Base-by-base conservation (phyloP, 2,329 filamentous ascomycete genomes). In the Dactylellina cionopaga region DNA sequence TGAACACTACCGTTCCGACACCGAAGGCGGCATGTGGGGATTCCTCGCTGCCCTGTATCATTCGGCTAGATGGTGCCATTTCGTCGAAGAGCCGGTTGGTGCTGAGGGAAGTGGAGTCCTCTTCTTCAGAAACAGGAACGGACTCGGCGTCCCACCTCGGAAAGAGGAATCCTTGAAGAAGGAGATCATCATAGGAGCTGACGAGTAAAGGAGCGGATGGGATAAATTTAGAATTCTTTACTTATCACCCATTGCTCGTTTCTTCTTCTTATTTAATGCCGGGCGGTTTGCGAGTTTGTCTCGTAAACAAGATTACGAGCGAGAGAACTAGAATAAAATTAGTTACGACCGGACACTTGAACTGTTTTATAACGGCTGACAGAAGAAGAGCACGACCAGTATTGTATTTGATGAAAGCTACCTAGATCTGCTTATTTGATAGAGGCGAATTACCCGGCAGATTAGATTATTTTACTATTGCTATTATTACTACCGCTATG, bases 41-140 rank as follows among this genome's bases (percentile, higher is more conserved):
- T 99, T 99, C 86, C 80, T 99, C 79, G 86, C 86, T 80, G 88
- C 91, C 77, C 83, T 99, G 80, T 99, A 88, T 87, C 90, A 83
- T 76, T 91, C 87, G 78, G 88, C 91, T 43, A 88, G 95, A 74
- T 88, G 86, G 88, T 99, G 95, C 87, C 92, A 98, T 82, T 99
- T 92, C 92, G 93, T 99, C 75, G 95, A 99, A 88, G 92, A 93
- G 63, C 92, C 88, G 79, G 90, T 88, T 77, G 92, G 88, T 59
- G 91, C 92, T 54, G 82, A 88, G 79, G 89, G 88, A 80, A 90
- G 92, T 84, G 89, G 90, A 74, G 89, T 99, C 27, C 82, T 96
- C 62, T 97, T 99, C 87, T 99, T 91, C 90, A 89, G 94, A 79
- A 99, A 99, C 86, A 86, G 86, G 78, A 99, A 98, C 83, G 91